Conservation (phyloP, 1,284 basidiomycete species). For the Marasmius sp. region DNA sequence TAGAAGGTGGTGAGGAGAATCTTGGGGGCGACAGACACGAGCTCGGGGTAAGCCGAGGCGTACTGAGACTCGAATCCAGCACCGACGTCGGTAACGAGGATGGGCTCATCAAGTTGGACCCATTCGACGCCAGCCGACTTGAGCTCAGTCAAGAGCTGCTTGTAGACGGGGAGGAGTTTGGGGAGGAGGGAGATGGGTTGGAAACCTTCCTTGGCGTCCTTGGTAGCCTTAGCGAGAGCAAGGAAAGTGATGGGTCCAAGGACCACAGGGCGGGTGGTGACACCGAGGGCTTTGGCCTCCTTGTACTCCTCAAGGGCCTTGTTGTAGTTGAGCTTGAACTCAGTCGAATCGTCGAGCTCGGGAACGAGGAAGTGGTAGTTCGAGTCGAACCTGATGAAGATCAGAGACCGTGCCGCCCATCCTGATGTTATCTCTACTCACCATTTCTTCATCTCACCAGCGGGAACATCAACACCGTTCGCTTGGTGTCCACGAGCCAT, state of each 20-base stretch:
- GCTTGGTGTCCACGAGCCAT: conserved; percentile 99
- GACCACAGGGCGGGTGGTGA: conserved; percentile 93
- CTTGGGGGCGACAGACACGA: conserved; percentile 84
- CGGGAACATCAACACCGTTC: conserved; percentile 93
- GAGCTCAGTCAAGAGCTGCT: conserved; percentile 87
- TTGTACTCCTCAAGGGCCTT: conserved; percentile 94
- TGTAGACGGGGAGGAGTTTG: conserved; percentile 92
- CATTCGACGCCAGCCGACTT: conserved; percentile 91
- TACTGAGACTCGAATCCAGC: conserved; percentile 82
- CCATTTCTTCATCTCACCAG: conserved; percentile 99
- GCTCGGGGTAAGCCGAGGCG: conserved; percentile 79
- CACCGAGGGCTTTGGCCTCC: conserved; percentile 91
- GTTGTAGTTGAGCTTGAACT: conserved; percentile 96
- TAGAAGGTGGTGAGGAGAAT: conserved; percentile 97
- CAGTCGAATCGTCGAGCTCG: conserved; percentile 89
- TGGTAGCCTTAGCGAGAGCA: conserved; percentile 87
- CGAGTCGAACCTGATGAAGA: conserved; percentile 87
- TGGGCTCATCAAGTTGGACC: conserved; percentile 97
- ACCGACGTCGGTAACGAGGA: conserved; percentile 91
- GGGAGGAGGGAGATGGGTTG: conserved; percentile 89
- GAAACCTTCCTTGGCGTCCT: conserved; percentile 86
- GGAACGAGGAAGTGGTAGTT: conserved; percentile 99
- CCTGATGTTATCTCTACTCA: conserved; percentile 34
- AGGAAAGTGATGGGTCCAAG: conserved; percentile 98
- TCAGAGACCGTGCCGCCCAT: conserved; percentile 13